Base-by-base conservation (phyloP, 305 asterid genomes). In the Solanum aculeatissimum region DNA sequence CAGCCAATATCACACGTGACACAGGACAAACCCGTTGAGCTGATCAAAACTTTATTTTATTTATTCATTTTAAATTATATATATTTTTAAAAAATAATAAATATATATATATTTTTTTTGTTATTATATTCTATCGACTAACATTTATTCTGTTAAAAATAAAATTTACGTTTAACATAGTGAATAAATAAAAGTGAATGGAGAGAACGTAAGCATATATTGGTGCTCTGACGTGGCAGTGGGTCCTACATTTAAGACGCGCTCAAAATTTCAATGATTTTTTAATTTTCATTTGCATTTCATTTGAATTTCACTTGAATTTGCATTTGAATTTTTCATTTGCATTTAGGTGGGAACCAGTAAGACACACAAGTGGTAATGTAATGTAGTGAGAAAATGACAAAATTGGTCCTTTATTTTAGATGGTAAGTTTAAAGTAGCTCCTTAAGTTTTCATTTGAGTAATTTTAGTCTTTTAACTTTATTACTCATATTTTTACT, bases 351-450 rank as follows among this genome's bases (percentile, higher is more conserved):
- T 68, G 79, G 84, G 85, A 87, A 87, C 91, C 93, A 90, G 93
- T 89, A 85, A 84, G 91, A 90, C 94, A 90, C 91, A 90, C 83
- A 79, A 88, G 86, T 83, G 91, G 93, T 84, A 90, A 90, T 89
- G 94, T 43, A 74, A 83, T 80, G 65, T 70, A 53, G 14, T 54
- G 77, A 69, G 51, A 38, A 35, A 38, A 38, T 69, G 12, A 38
- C 53, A 38, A n/a, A 19, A 38, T 1, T 38, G 1, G 51, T 69
- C 78, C 51, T 53, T 69, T 10, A 38, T 4, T 38, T 38, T 38
- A n/a, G 10, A 9, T 9, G 13, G 16, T 19, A 69, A 35, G 29
- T 69, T 69, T 10, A 69, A 10, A 40, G 29, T 69, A 5, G 18
- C 40, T 25, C 78, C 27, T 69, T 19, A 38, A 69, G 29, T 69